Conservation (phyloP, 1,284 basidiomycete species). For the Bondarzewia mesenterica region DNA sequence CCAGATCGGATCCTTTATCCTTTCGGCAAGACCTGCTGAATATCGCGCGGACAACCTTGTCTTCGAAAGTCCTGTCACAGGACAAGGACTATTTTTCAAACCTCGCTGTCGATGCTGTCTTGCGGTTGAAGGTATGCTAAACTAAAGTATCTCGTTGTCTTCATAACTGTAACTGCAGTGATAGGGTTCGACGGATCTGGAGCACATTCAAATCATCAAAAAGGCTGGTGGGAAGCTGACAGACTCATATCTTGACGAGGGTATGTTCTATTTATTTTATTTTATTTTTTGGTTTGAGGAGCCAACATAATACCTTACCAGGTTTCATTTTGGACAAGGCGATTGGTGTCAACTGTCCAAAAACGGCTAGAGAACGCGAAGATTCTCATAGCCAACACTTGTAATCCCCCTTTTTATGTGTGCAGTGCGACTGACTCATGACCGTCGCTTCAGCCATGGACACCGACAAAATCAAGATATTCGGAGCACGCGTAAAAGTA, state of each 20-base stretch:
- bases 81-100: conserved; percentile 99
- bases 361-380: conserved; percentile 92
- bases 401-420: conserved; percentile 33
- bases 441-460: conserved; percentile 74
- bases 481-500: conserved; percentile 93
- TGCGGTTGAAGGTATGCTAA: conserved; percentile 72
- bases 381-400: conserved; percentile 97
- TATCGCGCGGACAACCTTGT: conserved; percentile 93
- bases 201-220: conserved; percentile 99
- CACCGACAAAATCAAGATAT: conserved; percentile 99
- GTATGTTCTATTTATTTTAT: conserved; percentile 27
- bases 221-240: conserved; percentile 98
- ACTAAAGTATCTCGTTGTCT: neutral
- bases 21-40: conserved; percentile 93
- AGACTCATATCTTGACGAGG: conserved; percentile 97
- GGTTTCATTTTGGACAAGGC: conserved; percentile 98
- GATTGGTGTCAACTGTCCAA: conserved; percentile 93
- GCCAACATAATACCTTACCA: too few relatives aligned
- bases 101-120: conserved; percentile 94
- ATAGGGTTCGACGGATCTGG: conserved; percentile 90
- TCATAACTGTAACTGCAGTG: neutral
- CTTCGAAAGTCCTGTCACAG: conserved; percentile 93
- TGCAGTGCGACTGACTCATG: conserved; percentile 3
- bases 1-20: conserved; percentile 59
- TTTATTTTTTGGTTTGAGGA: neutral